Percentiles rank a stretch among this genome's conserved stretches.
Conservation (phyloP, 208 protist species). For the Trypanosoma theileri region DNA sequence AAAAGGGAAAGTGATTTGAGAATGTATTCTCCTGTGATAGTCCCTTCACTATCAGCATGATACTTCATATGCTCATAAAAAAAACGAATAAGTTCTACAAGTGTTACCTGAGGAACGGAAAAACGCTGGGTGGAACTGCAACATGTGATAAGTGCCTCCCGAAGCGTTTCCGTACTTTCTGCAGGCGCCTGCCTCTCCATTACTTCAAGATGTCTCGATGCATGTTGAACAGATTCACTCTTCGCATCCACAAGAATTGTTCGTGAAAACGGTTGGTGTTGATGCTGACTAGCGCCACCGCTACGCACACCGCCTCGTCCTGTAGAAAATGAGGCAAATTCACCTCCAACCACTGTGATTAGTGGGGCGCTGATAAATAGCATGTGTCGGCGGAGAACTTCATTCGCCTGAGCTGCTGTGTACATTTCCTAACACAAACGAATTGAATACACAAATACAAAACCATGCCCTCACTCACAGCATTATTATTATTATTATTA, state of each 20-base stretch:
- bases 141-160: constrained; percentile 19
- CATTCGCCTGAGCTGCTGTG: constrained; percentile 13
- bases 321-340: neutral
- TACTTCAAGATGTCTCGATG: constrained; percentile 21
- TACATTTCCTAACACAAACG: neutral
- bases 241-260: constrained; percentile 13
- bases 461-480: too few relatives aligned
- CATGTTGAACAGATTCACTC: constrained; percentile 20
- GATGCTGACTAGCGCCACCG: neutral
- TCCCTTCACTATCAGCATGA: constrained; percentile 17
- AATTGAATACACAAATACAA: too few relatives aligned
- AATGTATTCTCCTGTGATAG: constrained; percentile 29
- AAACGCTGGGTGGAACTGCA: constrained; percentile 19
- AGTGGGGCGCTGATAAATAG: constrained; percentile 22
- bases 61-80: constrained; percentile 25
- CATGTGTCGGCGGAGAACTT: constrained; percentile 25
- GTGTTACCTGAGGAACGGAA: constrained; percentile 21
- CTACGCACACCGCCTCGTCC: neutral
- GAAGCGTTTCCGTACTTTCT: neutral
- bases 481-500: too few relatives aligned
- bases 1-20: constrained; percentile 23
- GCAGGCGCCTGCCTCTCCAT: neutral
- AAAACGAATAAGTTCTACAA: constrained; percentile 23
- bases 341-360: neutral
- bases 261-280: constrained; percentile 19